Evolutionary conservation across 441 rosid species (phyloP).

Genomic region (Adansonia gregorii): DNA sequence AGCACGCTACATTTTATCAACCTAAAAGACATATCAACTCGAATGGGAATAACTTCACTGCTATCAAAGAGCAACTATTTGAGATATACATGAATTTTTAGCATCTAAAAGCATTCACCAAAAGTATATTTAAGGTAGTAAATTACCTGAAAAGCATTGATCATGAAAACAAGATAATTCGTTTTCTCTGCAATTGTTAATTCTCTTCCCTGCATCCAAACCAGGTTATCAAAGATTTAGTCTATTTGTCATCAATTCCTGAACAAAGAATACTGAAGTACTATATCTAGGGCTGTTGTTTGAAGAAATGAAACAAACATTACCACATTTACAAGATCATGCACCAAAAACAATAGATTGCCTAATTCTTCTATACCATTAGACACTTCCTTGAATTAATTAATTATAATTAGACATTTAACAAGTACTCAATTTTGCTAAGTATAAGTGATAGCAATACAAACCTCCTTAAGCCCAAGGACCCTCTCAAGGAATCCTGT

Average conservation of each 20-base stretch:
- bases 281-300: not conserved
- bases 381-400: not conserved
- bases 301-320: not conserved
- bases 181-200: conserved; percentile 88
- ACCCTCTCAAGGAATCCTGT: conserved; percentile 78
- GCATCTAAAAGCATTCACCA: conserved; percentile 7
- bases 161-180: conserved; percentile 93
- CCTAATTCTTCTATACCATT: not conserved
- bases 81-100: conserved; percentile 22
- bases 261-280: not conserved
- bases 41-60: not conserved
- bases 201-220: conserved; percentile 74
- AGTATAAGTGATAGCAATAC: conserved; percentile 29
- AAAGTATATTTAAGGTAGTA: conserved; percentile 28
- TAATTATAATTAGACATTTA: not conserved
- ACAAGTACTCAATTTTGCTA: not conserved
- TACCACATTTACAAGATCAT: conserved; percentile 4
- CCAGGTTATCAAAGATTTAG: conserved; percentile 29
- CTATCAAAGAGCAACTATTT: not conserved
- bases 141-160: conserved; percentile 96
- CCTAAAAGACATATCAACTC: not conserved
- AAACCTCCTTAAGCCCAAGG: conserved; percentile 88
- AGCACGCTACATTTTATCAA: not conserved
- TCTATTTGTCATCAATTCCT: not conserved
- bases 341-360: not conserved